Percentiles rank a stretch among this genome's conserved stretches.
phyloP scores from a whole-genome alignment of 1,139 yeast genomes.

The Kodamaea sp. region DNA sequence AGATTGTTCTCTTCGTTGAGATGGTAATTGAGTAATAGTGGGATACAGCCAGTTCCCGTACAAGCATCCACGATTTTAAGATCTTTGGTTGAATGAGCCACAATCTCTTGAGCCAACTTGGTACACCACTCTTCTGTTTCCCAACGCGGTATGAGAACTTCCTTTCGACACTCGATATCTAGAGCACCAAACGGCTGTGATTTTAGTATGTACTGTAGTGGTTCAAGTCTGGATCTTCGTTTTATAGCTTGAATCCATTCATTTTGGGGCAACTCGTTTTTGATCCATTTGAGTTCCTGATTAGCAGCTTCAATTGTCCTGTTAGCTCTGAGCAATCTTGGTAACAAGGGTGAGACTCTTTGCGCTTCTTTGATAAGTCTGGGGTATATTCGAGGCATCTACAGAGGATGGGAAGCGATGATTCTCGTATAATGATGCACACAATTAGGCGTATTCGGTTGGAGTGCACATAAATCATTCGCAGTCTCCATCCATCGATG shows the following conservation, averaged over 20 bases:
- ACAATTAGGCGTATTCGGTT: no score
- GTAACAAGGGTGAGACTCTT: conserved; percentile 26
- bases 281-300: conserved; percentile 43
- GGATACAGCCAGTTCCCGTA: conserved; percentile 90
- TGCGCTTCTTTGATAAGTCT: conserved; percentile 30
- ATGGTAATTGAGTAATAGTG: conserved; percentile 48
- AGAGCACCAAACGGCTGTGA: conserved; percentile 83
- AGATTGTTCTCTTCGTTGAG: conserved; percentile 21
- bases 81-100: not conserved
- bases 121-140: conserved; percentile 93
- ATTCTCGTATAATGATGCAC: no score
- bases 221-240: conserved; percentile 51
- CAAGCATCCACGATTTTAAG: conserved; percentile 67
- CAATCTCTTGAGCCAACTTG: conserved; percentile 30
- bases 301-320: conserved; percentile 31
- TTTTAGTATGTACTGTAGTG: conserved; percentile 82
- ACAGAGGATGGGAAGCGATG: no score
- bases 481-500: no score
- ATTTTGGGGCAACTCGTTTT: conserved; percentile 36
- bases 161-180: conserved; percentile 56
- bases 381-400: conserved; percentile 37
- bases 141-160: conserved; percentile 88
- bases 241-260: conserved; percentile 38
- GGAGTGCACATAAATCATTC: no score
- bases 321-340: conserved; percentile 36